Evolutionary conservation across 2,329 filamentous ascomycete species (phyloP).

Genomic region (Xylariaceae sp.): DNA sequence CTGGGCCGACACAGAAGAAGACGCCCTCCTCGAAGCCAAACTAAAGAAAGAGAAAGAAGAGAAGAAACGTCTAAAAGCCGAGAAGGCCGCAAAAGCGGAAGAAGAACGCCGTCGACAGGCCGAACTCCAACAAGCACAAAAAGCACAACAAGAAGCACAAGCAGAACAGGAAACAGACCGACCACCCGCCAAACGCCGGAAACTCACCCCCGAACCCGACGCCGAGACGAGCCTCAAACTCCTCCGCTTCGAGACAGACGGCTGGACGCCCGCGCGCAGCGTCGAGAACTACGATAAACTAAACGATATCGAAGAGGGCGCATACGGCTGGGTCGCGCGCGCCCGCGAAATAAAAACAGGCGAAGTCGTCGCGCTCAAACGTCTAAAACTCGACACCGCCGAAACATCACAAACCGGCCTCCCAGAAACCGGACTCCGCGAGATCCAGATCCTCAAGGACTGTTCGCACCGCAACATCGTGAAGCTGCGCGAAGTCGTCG

Average conservation of each 20-base stretch:
- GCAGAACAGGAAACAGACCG: slow-evolving; percentile 31
- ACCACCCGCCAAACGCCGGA: slow-evolving; percentile 58
- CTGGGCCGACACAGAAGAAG: slow-evolving; percentile 83
- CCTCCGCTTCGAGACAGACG: slow-evolving; percentile 63
- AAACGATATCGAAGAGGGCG: slow-evolving; percentile 96
- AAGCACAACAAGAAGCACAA: slow-evolving; percentile 23
- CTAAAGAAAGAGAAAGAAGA: slow-evolving; percentile 80
- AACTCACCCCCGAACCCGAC: slow-evolving; percentile 44
- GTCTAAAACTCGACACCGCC: slow-evolving; percentile 58
- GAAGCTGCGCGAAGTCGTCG: slow-evolving; percentile 73
- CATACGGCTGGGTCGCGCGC: slow-evolving; percentile 89
- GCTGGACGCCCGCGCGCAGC: slow-evolving; percentile 67
- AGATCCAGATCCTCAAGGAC: slow-evolving; percentile 85
- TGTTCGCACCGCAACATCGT: slow-evolving; percentile 81
- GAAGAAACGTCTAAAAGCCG: slow-evolving; percentile 76
- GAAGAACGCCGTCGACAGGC: slow-evolving; percentile 38
- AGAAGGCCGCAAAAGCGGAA: slow-evolving; percentile 68
- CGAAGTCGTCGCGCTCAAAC: slow-evolving; percentile 84
- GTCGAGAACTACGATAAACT: slow-evolving; percentile 86
- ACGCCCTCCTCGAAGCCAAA: slow-evolving; percentile 66
- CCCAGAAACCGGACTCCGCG: slow-evolving; percentile 84
- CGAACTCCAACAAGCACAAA: slow-evolving; percentile 18
- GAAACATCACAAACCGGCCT: slow-evolving; percentile 56
- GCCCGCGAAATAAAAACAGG: slow-evolving; percentile 70
- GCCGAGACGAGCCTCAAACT: slow-evolving; percentile 44